phyloP scores from a whole-genome alignment of 73 alveolate genomes.

The Paramecium bursaria region DNA sequence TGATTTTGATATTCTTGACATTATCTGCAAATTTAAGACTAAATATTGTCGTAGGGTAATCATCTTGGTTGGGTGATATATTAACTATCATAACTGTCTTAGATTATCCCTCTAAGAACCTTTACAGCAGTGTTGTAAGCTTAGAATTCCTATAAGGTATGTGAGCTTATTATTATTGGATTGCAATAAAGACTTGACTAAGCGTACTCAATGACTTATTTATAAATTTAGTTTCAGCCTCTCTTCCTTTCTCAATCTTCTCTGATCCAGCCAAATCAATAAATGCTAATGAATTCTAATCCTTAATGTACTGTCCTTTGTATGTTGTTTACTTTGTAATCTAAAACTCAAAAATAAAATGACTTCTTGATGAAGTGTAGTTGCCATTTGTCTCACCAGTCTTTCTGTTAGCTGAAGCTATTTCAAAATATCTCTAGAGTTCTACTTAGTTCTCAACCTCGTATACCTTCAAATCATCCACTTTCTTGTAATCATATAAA shows the following conservation, averaged over 20 bases:
- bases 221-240: conserved; percentile 82
- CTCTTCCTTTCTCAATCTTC: conserved; percentile 82
- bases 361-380: conserved; percentile 93
- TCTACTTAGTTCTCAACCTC: conserved; percentile 30
- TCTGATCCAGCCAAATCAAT: conserved; percentile 89
- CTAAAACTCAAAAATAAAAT: conserved; percentile 86
- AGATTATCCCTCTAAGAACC: conserved; percentile 95
- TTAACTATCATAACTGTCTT: conserved; percentile 96
- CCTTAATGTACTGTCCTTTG: conserved; percentile 32
- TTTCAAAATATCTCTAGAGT: conserved; percentile 18
- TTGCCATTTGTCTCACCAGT: conserved; percentile 91
- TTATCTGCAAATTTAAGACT: conserved; percentile 67
- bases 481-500: conserved; percentile 48
- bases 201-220: conserved; percentile 81
- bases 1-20: no score
- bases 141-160: conserved; percentile 89
- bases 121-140: conserved; percentile 84
- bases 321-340: conserved; percentile 71
- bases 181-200: conserved; percentile 87
- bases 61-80: conserved; percentile 84
- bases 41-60: conserved; percentile 45
- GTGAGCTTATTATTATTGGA: conserved; percentile 81
- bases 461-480: conserved; percentile 52
- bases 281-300: conserved; percentile 78
- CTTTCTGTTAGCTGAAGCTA: conserved; percentile 35